Conservation (phyloP, 2,329 filamentous ascomycete genomes). For the Leptographium procerum region DNA sequence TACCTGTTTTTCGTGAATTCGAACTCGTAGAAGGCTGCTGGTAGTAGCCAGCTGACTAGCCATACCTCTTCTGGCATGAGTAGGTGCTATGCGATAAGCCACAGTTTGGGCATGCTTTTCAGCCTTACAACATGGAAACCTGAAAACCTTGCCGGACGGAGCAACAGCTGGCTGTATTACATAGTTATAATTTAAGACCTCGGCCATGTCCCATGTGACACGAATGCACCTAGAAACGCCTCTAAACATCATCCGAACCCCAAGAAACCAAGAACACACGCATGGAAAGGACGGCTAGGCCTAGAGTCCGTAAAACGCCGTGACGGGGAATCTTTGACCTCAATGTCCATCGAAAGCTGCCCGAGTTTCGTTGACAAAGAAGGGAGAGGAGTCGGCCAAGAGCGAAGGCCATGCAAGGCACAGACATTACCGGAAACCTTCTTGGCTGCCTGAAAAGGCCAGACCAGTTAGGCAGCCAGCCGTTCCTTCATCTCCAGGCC, state of each 20-base stretch:
- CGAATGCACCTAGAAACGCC: neutral
- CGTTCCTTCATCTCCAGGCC: slow-evolving; percentile 41
- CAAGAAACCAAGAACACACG: neutral
- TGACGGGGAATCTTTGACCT: neutral
- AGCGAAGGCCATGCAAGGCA: neutral
- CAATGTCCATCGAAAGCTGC: neutral
- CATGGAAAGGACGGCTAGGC: neutral
- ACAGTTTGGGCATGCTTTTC: too few relatives aligned
- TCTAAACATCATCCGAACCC: neutral
- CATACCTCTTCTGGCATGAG: too few relatives aligned
- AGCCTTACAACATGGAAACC: too few relatives aligned
- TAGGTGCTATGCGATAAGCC: too few relatives aligned
- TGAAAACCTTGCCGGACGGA: too few relatives aligned
- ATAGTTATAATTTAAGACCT: neutral
- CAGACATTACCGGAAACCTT: neutral
- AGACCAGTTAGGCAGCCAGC: slow-evolving; percentile 13
- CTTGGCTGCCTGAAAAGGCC: neutral
- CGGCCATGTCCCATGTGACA: neutral
- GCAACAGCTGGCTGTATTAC: neutral
- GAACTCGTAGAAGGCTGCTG: too few relatives aligned
- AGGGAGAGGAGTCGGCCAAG: neutral
- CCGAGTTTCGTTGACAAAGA: neutral
- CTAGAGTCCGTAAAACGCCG: neutral
- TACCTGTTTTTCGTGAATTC: too few relatives aligned
- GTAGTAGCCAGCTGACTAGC: too few relatives aligned